Evolutionary conservation across 805 yeast species (phyloP).

Genomic region (Candida germanica): DNA sequence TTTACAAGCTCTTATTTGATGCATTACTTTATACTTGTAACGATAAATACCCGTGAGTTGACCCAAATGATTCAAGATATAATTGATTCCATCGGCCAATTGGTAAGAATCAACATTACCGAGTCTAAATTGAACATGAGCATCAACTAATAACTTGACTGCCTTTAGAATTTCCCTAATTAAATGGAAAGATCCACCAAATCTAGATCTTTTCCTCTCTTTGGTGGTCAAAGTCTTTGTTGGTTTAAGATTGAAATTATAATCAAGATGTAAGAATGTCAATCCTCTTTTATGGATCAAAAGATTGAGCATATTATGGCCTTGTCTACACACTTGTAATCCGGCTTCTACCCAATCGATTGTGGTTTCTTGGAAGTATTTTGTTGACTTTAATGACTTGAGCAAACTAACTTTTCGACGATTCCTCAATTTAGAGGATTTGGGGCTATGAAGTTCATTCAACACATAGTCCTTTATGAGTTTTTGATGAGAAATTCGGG

Average conservation of each 20-base stretch:
- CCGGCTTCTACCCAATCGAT: conserved; percentile 99
- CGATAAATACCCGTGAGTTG: conserved; percentile 95
- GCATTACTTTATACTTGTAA: conserved; percentile 97
- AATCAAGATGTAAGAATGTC: conserved; percentile 90
- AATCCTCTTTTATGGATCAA: conserved; percentile 87
- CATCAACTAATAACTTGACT: conserved; percentile 84
- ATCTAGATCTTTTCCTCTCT: conserved; percentile 91
- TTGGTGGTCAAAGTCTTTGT: conserved; percentile 94
- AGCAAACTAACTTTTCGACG: conserved; percentile 57
- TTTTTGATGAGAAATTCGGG: conserved; percentile 84
- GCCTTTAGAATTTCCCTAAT: conserved; percentile 85
- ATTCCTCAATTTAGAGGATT: conserved; percentile 31
- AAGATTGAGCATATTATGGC: conserved; percentile 87
- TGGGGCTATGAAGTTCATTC: conserved; percentile 59
- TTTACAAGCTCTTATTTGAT: conserved; percentile 92
- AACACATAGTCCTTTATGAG: conserved; percentile 72
- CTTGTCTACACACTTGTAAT: conserved; percentile 87
- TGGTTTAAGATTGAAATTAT: conserved; percentile 93
- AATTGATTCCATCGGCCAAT: conserved; percentile 90
- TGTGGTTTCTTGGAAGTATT: conserved; percentile 85
- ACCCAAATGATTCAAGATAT: conserved; percentile 88
- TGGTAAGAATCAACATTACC: conserved; percentile 93
- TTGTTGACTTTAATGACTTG: conserved; percentile 68
- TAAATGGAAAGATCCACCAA: conserved; percentile 93
- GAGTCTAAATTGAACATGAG: conserved; percentile 85